A percentile compares a stretch with the other conserved stretches of the same genome.
phyloP scores from a whole-genome alignment of 805 yeast species.

The Candida maris region DNA sequence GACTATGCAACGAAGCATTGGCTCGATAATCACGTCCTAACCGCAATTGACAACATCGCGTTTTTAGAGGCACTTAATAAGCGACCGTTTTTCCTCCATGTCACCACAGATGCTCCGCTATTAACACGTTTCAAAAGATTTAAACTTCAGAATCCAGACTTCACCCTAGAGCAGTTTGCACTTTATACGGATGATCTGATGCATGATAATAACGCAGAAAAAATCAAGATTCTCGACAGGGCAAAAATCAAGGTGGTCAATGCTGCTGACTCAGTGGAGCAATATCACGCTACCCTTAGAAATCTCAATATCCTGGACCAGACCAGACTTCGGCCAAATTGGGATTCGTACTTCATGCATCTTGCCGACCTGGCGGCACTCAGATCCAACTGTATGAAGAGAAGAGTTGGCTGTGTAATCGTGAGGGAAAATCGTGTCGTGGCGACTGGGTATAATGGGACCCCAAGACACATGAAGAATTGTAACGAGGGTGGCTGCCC shows the following conservation, averaged over 20 bases:
- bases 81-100: conserved; percentile 81
- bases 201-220: conserved; percentile 9
- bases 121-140: conserved; percentile 41
- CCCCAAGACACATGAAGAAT: conserved; percentile 82
- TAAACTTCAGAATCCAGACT: conserved; percentile 10
- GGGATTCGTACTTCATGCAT: conserved; percentile 97
- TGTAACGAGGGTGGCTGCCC: conserved; percentile 96
- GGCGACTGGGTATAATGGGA: conserved; percentile 97
- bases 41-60: conserved; percentile 42
- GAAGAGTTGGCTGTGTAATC: conserved; percentile 95
- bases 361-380: conserved; percentile 90
- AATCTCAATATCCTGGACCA: conserved; percentile 44
- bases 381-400: conserved; percentile 93
- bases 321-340: conserved; percentile 75
- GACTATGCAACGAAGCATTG: conserved; percentile 65
- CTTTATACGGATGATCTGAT: conserved; percentile 11
- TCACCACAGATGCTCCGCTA: conserved; percentile 73
- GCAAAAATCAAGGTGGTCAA: conserved; percentile 62
- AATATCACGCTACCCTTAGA: conserved; percentile 37
- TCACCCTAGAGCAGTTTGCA: conserved; percentile 15
- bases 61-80: conserved; percentile 48
- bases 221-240: conserved; percentile 41
- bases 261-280: conserved; percentile 34
- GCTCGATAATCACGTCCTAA: conserved; percentile 57
- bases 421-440: conserved; percentile 82